These are phyloP conservation scores for Cyberlindnera sargentensis DNA, from an alignment of 805 yeast species.

Conservation along the genomic window DNA sequence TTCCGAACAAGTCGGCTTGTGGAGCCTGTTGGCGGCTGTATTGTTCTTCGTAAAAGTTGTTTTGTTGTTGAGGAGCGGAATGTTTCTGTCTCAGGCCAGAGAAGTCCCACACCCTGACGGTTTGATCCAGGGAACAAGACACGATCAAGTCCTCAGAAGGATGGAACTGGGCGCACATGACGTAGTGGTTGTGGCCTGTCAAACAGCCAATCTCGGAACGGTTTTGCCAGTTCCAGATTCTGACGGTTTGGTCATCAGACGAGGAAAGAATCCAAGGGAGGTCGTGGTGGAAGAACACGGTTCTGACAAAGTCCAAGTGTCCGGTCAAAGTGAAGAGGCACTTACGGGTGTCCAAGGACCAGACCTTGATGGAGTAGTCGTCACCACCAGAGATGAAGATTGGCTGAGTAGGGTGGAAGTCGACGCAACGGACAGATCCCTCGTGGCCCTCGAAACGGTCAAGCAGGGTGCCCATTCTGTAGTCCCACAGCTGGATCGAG, in stretches of 20 bases:
- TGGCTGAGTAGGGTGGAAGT: slow-evolving; percentile 97
- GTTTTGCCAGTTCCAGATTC: slow-evolving; percentile 99
- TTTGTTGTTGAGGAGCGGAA: slow-evolving; percentile 59
- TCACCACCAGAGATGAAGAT: slow-evolving; percentile 96
- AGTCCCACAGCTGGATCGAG: slow-evolving; percentile 99
- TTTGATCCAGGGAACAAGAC: slow-evolving; percentile 93
- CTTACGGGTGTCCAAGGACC: slow-evolving; percentile 90
- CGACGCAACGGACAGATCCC: slow-evolving; percentile 95
- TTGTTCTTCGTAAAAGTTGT: slow-evolving; percentile 36
- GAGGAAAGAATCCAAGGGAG: slow-evolving; percentile 96
- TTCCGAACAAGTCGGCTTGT: slow-evolving; percentile 91
- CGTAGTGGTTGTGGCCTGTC: slow-evolving; percentile 98
- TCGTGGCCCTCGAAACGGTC: slow-evolving; percentile 97
- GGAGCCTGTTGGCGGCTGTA: slow-evolving; percentile 51
- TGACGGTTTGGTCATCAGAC: slow-evolving; percentile 96
- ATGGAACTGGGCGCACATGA: slow-evolving; percentile 97
- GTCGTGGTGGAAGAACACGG: slow-evolving; percentile 90
- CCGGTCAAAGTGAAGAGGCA: slow-evolving; percentile 89
- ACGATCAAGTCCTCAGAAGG: slow-evolving; percentile 92
- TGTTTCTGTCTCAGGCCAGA: slow-evolving; percentile 91
- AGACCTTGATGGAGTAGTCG: slow-evolving; percentile 89
- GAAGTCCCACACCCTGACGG: slow-evolving; percentile 99
- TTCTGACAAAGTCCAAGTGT: slow-evolving; percentile 91
- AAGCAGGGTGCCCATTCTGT: slow-evolving; percentile 96
- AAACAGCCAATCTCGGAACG: slow-evolving; percentile 94